Base-by-base conservation (phyloP, 306 rosid genomes). In the Cucumis cinereus region DNA sequence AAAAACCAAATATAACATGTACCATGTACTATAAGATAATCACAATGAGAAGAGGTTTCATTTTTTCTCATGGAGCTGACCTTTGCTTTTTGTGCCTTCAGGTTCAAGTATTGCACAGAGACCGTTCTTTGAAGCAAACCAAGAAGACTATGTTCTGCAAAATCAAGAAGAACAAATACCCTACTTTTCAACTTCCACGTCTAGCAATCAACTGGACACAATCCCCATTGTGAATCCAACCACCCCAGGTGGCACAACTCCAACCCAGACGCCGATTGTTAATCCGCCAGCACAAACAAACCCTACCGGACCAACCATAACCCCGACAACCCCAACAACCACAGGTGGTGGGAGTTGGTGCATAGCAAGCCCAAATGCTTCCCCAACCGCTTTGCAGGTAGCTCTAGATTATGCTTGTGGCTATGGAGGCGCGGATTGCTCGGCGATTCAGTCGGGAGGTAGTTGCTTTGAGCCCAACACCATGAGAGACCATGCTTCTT, bases 321-420 rank as follows among this genome's bases (percentile, higher is more conserved):
- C 73, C 17, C 87, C 56, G 77, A 20, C 4, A 40, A 67, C 84
- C 0, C 79, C 91, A 56, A 63, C 89, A 9, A 10, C 82, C 69
- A 73, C 96, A 36, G 71, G 87, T 20, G 88, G 97, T 6, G 91
- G 90, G 40, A 77, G 81, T 75, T 93, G 98, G 98, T 93, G 98
- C 79, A 77, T 88, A 78, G 98, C 94, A 73, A 90, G 73, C 71
- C 87, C 81, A 77, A 24, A 85, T 50, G 88, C 94, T 77, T 81
- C 97, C 19, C 92, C 87, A 61, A 87, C 88, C 41, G 91, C 88
- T 52, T 79, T 91, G 61, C 98, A 91, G 83, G 92, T 84, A 56
- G 98, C 98, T 75, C 84, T 93, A 58, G 97, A 91, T 82, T 91
- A 93, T 81, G 98, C 96, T 69, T 91, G 98, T 75, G 97, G 98